These are phyloP conservation scores for Fabrea salina DNA, from an alignment of 169 alveolate genomes.

Conservation along the genomic window DNA sequence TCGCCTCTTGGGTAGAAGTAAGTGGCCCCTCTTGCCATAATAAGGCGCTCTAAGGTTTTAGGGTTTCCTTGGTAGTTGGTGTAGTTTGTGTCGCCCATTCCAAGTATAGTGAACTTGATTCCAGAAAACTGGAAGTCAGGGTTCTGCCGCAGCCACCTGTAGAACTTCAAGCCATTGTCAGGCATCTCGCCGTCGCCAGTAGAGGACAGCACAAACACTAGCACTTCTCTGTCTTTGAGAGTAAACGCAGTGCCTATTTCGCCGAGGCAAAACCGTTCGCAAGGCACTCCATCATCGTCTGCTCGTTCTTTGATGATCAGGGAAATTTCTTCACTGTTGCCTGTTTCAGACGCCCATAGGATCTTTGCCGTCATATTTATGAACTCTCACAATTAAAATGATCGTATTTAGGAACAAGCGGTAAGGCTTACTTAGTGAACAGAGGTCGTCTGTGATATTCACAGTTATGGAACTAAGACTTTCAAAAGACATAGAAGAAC, in stretches of 20 bases:
- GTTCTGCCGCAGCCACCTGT: constrained; percentile 22
- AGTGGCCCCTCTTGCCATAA: constrained; percentile 40
- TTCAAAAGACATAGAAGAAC: constrained; percentile 11
- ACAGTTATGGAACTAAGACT: constrained; percentile 1
- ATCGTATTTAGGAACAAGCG: neutral
- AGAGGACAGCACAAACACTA: constrained; percentile 36
- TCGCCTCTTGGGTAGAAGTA: constrained; percentile 43
- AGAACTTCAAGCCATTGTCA: constrained; percentile 40
- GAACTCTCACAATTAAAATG: no score
- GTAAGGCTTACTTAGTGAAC: no score
- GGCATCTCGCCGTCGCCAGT: constrained; percentile 60
- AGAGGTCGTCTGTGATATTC: no score
- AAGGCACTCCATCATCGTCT: neutral
- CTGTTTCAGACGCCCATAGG: constrained; percentile 54
- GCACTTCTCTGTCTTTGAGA: constrained; percentile 14
- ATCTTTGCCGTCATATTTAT: constrained; percentile 32
- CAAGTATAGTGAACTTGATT: constrained; percentile 37
- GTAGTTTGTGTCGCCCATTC: constrained; percentile 54
- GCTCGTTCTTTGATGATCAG: constrained; percentile 8
- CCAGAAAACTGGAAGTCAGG: neutral
- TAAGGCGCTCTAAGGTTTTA: constrained; percentile 1
- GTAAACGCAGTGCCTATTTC: constrained; percentile 29
- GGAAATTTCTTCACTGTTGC: constrained; percentile 55
- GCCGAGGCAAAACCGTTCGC: constrained; percentile 12
- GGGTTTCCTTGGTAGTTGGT: constrained; percentile 42